Conservation (phyloP, 441 rosid species). For the Croton laevigatus region DNA sequence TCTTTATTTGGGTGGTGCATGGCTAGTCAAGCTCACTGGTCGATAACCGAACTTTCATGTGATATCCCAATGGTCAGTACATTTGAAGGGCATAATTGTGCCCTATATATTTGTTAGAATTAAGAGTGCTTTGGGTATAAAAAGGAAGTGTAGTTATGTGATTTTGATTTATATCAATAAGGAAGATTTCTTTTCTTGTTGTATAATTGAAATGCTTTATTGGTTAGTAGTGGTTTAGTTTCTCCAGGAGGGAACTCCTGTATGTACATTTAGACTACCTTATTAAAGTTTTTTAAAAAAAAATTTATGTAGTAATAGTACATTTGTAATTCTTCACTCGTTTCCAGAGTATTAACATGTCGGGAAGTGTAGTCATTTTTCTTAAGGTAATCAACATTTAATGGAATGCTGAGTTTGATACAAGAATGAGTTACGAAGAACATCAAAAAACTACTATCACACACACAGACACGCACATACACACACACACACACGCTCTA, state of each 20-base stretch:
- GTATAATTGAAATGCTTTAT: conserved; percentile 3
- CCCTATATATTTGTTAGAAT: conserved; percentile 6
- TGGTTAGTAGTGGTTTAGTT: neutral
- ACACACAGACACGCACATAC: no score
- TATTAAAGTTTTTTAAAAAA: neutral
- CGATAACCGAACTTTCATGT: conserved; percentile 35
- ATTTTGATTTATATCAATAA: neutral
- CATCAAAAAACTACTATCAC: neutral
- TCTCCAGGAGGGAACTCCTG: neutral
- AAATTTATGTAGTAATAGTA: neutral
- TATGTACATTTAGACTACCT: neutral
- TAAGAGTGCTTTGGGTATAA: neutral
- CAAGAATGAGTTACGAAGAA: no score
- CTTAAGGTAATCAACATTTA: neutral
- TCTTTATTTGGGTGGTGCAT: conserved; percentile 90
- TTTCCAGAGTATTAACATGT: neutral
- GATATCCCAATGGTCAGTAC: neutral
- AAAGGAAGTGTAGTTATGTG: neutral
- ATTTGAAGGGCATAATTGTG: neutral
- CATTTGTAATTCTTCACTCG: neutral
- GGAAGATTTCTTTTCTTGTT: neutral
- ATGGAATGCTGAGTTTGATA: no score
- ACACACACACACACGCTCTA: conserved; percentile 28
- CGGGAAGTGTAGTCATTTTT: neutral
- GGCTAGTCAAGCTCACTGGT: conserved; percentile 83